phyloP scores from a whole-genome alignment of 2,329 filamentous ascomycete species.

The Cercospora sp. region DNA sequence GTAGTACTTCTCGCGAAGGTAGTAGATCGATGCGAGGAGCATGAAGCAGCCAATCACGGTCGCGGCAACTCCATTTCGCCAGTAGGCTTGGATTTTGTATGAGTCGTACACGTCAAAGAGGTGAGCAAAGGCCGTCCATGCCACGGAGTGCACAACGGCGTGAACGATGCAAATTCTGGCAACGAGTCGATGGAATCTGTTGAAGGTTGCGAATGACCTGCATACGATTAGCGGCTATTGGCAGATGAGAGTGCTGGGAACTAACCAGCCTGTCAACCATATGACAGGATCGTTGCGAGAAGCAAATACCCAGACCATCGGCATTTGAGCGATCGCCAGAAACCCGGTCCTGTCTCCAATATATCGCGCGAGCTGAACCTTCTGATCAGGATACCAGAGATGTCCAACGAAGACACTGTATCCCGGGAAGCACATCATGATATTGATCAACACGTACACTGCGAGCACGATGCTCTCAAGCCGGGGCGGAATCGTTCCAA shows the following conservation, averaged over 20 bases:
- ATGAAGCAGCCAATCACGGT: constrained; percentile 50
- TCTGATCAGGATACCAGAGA: constrained; percentile 42
- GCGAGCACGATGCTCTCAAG: constrained; percentile 50
- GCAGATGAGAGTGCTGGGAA: not conserved
- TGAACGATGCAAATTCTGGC: constrained; percentile 63
- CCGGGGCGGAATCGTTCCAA: constrained; percentile 50
- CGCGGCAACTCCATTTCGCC: constrained; percentile 53
- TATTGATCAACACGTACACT: constrained; percentile 49
- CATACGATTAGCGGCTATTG: not conserved
- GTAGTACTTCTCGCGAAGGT: constrained; percentile 56
- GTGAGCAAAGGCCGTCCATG: constrained; percentile 50
- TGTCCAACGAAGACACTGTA: constrained; percentile 52
- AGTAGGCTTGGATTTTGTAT: constrained; percentile 49
- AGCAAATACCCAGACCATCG: constrained; percentile 66
- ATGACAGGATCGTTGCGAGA: constrained; percentile 67
- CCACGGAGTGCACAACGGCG: constrained; percentile 63
- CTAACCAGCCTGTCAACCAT: constrained; percentile 65
- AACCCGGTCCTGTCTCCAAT: constrained; percentile 65
- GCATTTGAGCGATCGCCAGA: constrained; percentile 64
- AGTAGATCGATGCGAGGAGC: constrained; percentile 53
- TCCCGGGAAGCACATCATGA: constrained; percentile 46
- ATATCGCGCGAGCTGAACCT: constrained; percentile 54
- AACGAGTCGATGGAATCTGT: constrained; percentile 67
- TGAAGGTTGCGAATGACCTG: constrained; percentile 62
- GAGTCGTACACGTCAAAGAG: constrained; percentile 42